These are phyloP conservation scores for Solanum neorickii DNA, from an alignment of 257 asterid genomes.

Conservation along the genomic window DNA sequence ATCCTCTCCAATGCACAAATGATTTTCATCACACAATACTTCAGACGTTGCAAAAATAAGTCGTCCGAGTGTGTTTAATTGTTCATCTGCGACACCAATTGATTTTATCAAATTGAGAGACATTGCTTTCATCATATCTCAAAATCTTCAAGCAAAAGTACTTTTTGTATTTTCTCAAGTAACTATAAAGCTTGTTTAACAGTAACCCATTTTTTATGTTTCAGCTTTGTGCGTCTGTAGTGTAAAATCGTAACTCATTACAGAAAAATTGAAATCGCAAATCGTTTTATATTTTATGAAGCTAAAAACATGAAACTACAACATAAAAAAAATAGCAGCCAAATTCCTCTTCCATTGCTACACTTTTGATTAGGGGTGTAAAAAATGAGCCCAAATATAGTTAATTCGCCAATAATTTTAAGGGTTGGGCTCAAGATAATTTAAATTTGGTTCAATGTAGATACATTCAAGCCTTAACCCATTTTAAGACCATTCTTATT, in stretches of 20 bases:
- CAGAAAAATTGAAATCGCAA: background rate
- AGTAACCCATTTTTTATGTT: background rate
- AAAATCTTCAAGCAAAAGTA: background rate
- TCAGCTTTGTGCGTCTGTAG: background rate
- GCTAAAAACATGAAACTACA: background rate
- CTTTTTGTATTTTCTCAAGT: background rate
- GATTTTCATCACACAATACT: background rate
- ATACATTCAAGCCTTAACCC: no score
- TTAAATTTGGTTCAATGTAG: no score
- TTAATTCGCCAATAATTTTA: no score
- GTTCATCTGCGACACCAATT: no score
- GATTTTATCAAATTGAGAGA: background rate
- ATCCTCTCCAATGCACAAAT: background rate
- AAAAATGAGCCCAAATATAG: no score
- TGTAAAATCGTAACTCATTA: background rate
- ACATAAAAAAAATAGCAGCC: background rate
- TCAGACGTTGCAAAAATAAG: background rate
- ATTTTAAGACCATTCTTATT: no score
- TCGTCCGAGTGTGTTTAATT: background rate
- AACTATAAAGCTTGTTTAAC: background rate
- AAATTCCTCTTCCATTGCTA: background rate
- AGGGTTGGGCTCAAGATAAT: no score
- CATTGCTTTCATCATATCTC: background rate
- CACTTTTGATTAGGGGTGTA: background rate
- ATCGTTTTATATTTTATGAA: no score